Conservation (phyloP, 805 yeast genomes). For the Nakazawaea holstii region DNA sequence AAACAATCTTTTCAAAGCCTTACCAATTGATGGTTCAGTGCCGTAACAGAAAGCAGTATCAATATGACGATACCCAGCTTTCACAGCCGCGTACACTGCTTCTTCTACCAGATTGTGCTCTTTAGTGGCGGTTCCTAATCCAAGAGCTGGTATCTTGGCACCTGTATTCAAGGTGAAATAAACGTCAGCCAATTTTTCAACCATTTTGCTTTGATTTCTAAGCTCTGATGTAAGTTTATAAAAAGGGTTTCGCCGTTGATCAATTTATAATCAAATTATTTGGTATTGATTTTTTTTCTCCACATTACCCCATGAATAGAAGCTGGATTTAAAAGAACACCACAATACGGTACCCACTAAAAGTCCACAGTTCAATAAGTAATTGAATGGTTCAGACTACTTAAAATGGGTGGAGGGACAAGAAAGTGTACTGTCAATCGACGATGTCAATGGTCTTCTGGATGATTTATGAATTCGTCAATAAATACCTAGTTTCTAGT, state of each 20-base stretch:
- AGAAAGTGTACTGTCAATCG: too few relatives aligned
- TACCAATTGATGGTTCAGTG: constrained; percentile 36
- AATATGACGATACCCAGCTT: constrained; percentile 43
- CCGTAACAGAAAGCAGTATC: constrained; percentile 49
- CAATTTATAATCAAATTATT: background rate
- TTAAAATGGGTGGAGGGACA: too few relatives aligned
- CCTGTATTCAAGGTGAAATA: constrained; percentile 20
- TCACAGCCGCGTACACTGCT: constrained; percentile 52
- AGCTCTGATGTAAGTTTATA: too few relatives aligned
- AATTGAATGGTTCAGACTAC: too few relatives aligned
- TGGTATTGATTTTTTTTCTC: background rate
- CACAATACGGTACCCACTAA: too few relatives aligned
- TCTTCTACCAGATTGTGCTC: constrained; percentile 31
- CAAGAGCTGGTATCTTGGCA: constrained; percentile 20
- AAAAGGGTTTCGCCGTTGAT: background rate
- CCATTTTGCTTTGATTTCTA: too few relatives aligned
- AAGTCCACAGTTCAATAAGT: too few relatives aligned
- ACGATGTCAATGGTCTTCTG: too few relatives aligned
- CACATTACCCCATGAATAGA: too few relatives aligned
- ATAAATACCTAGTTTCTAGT: too few relatives aligned
- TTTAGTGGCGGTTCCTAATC: constrained; percentile 28
- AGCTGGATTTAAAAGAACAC: too few relatives aligned
- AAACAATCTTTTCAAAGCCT: constrained; percentile 41
- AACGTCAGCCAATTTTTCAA: constrained; percentile 10
- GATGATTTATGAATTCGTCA: too few relatives aligned